Base-by-base conservation (phyloP, 148 eudicot genomes). In the Beta vulgaris region DNA sequence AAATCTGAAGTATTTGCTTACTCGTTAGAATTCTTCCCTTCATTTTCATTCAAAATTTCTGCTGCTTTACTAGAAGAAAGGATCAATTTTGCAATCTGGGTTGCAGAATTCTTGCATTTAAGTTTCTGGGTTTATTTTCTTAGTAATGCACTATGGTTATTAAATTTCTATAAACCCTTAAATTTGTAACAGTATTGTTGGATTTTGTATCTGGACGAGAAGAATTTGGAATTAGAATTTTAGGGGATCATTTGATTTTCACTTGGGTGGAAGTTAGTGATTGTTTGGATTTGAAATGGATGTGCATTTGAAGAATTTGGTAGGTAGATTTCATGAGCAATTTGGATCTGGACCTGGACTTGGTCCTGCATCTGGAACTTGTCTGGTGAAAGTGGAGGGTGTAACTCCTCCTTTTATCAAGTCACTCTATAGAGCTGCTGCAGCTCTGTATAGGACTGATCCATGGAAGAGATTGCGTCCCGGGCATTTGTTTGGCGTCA, bases 271-370 rank as follows among this genome's bases (percentile, higher is more conserved):
- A 28, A 59, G 25, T 42, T 44, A 32, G n/a, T 65, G 48, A 39
- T 23, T 32, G 43, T 9, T 69, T 51, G 75, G 62, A 18, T 0
- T 34, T 32, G 1, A 76, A 26, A 90, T 87, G 94, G 87, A 86
- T 82, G 67, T 82, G 61, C 90, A 90, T 79, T 79, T 90, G 83
- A 90, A 86, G 86, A 84, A 68, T 49, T 80, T 86, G 65, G 83
- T 90, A 74, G 83, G 85, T 31, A 85, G 90, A 79, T 84, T 76
- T 59, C 86, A 86, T 67, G 91, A 88, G 72, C 91, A 90, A 77
- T 90, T 88, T 54, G 94, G 91, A 73, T 83, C 90, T 7, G 91
- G 90, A 19, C 90, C 88, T 16, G 91, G 91, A 15, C 89, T 90
- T 14, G 91, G 93, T 37, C 91, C 88, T 25, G 91, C 91, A 73